Evolutionary conservation across 2,329 filamentous ascomycete species (phyloP).

Genomic region (Pseudocercospora macadamiae): DNA sequence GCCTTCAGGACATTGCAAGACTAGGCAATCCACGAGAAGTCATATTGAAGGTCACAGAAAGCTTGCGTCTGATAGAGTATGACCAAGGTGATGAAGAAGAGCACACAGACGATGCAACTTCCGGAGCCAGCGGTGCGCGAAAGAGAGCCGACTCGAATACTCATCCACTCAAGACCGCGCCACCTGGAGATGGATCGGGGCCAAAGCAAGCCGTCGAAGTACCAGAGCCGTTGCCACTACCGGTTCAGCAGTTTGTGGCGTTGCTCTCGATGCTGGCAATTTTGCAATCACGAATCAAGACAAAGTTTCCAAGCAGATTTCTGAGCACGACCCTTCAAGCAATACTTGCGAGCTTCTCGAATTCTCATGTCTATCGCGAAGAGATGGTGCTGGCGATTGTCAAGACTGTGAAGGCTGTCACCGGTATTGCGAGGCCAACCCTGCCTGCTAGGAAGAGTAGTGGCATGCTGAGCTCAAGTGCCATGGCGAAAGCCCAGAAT

Average conservation of each 20-base stretch:
- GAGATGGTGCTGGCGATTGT: constrained; percentile 72
- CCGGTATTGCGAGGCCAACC: constrained; percentile 67
- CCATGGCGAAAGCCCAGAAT: constrained; percentile 30
- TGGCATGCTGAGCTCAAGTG: constrained; percentile 30
- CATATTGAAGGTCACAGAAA: constrained; percentile 77
- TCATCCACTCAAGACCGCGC: constrained; percentile 35
- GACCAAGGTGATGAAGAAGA: constrained; percentile 57
- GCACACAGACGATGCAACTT: constrained; percentile 25
- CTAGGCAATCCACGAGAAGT: constrained; percentile 81
- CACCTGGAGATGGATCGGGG: constrained; percentile 15
- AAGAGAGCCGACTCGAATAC: constrained; percentile 31
- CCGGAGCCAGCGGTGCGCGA: constrained; percentile 20
- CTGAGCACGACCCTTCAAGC: constrained; percentile 75
- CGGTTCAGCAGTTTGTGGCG: constrained; percentile 64
- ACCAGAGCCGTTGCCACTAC: constrained; percentile 42
- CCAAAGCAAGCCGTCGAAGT: constrained; percentile 37
- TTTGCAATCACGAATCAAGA: constrained; percentile 73
- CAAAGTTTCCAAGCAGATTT: constrained; percentile 77
- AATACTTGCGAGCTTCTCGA: constrained; percentile 67
- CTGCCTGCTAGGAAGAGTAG: constrained; percentile 61
- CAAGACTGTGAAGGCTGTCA: constrained; percentile 70
- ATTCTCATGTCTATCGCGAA: constrained; percentile 57
- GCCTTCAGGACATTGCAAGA: constrained; percentile 73
- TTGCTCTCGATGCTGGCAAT: constrained; percentile 73
- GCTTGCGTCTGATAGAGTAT: constrained; percentile 64